Evolutionary conservation across 2,329 filamentous ascomycete genomes (phyloP).

Genomic region (Aspergillaceae sp.): DNA sequence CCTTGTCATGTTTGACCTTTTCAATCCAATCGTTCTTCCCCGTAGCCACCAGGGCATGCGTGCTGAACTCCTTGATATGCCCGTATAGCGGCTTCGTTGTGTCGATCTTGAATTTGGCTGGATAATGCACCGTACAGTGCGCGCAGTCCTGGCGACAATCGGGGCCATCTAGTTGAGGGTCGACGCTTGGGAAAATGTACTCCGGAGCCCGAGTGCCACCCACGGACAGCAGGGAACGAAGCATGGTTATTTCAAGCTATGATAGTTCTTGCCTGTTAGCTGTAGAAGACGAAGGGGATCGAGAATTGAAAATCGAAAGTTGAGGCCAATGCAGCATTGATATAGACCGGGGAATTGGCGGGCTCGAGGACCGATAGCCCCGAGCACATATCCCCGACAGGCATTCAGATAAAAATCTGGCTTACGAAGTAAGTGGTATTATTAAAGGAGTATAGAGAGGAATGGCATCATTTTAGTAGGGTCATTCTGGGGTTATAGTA

Average conservation of each 20-base stretch:
- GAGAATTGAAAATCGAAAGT: neutral
- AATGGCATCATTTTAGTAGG: neutral
- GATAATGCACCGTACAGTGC: slow-evolving; percentile 29
- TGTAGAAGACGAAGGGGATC: neutral
- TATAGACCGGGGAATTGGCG: neutral
- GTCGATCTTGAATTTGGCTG: slow-evolving; percentile 29
- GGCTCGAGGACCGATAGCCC: neutral
- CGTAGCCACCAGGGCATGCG: slow-evolving; percentile 31
- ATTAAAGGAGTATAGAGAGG: neutral
- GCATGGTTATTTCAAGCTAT: slow-evolving; percentile 12
- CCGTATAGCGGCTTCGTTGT: slow-evolving; percentile 24
- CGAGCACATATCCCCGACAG: neutral
- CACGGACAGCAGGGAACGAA: slow-evolving; percentile 25
- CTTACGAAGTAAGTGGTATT: neutral
- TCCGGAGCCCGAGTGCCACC: slow-evolving; percentile 14
- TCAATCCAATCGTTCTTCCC: slow-evolving; percentile 31
- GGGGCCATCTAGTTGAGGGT: slow-evolving; percentile 24
- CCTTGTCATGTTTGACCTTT: slow-evolving; percentile 28
- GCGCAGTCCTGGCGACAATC: slow-evolving; percentile 29
- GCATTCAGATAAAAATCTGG: neutral
- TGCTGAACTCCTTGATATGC: slow-evolving; percentile 27
- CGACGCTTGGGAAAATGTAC: slow-evolving; percentile 31
- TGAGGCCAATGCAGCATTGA: neutral
- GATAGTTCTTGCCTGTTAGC: neutral
- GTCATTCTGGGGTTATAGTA: no score